Evolutionary conservation across 257 asterid species (phyloP).

Genomic region (Nicotiana tomentosiformis): DNA sequence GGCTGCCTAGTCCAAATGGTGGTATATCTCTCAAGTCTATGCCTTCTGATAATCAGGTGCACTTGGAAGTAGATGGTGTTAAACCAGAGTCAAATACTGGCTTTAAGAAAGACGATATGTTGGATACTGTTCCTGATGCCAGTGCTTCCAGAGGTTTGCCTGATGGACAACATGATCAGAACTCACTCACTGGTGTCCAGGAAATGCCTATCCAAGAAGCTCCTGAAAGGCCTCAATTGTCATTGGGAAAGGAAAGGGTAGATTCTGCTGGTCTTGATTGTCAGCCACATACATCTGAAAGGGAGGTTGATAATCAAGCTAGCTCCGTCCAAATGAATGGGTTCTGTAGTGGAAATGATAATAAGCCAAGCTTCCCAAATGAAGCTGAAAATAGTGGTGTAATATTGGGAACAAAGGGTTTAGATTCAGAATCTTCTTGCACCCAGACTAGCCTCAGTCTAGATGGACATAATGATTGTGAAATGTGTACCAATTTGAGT

Average conservation of each 20-base stretch:
- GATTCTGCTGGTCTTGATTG: conserved; percentile 31
- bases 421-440: conserved; percentile 66
- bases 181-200: conserved; percentile 25
- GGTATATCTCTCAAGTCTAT: conserved; percentile 29
- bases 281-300: conserved; percentile 29
- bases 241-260: conserved; percentile 26
- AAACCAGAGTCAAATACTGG: conserved; percentile 36
- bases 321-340: conserved; percentile 48
- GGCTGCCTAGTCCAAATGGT: conserved; percentile 32
- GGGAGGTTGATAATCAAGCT: conserved; percentile 34
- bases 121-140: conserved; percentile 29
- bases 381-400: conserved; percentile 29
- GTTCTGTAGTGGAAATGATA: conserved; percentile 24
- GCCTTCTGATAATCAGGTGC: conserved; percentile 31
- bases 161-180: conserved; percentile 33
- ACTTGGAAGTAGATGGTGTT: conserved; percentile 33
- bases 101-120: conserved; percentile 25
- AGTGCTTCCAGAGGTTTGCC: conserved; percentile 30
- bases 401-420: conserved; percentile 32
- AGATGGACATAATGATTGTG: conserved; percentile 47
- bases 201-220: conserved; percentile 28
- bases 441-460: conserved; percentile 34
- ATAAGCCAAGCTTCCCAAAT: conserved; percentile 20
- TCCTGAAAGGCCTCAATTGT: conserved; percentile 29
- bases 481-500: conserved; percentile 28